Evolutionary conservation across 257 asterid genomes (phyloP), one percentile per base, ranked within the genome.

Genomic region (Penstemon newberryi): DNA sequence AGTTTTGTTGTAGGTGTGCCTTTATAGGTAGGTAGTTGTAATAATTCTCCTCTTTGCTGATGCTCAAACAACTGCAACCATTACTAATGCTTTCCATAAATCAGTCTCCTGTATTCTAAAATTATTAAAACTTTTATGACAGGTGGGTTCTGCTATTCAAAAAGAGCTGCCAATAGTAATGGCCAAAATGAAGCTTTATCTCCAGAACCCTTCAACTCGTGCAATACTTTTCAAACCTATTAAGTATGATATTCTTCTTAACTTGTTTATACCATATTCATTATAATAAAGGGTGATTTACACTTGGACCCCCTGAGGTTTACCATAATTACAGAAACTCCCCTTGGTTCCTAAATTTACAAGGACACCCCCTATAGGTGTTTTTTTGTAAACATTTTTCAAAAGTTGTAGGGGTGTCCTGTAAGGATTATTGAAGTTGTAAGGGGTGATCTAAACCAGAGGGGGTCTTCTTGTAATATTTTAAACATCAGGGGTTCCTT

Each of bases 131-230:
- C 8, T 3, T 49, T 25, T 36, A 40, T 44, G 54, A 71, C 90
- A 91, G 97, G 98, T 91, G 42, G 78, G 75, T 69, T 72, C 87
- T 56, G 93, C 96, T 65, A 77, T 91, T 60, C 82, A 94, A 75
- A 85, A 87, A 71, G 97, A 91, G 74, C 88, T 94, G 75, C 96
- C 97, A 0, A 77, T 58, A 65, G 92, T 91, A 51, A 83, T 83
- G 95, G 76, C 53, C n/a, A 94, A 89, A 82, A 86, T 94, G 99
- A 91, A 87, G 86, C 96, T 94, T 76, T 94, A 94, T 83, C 90
- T 94, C 78, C 99, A 89, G 79, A 91, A 91, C 72, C 88, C 96
- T 38, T 85, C 96, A 3, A 94, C 99, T 3, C 96, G 96, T 1
- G 91, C 96, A 19, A 91, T 94, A 77, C 97, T 94, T 70, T 94